These are phyloP conservation scores for Scheffersomyces spartinae DNA, from an alignment of 805 yeast species.

Conservation along the genomic window DNA sequence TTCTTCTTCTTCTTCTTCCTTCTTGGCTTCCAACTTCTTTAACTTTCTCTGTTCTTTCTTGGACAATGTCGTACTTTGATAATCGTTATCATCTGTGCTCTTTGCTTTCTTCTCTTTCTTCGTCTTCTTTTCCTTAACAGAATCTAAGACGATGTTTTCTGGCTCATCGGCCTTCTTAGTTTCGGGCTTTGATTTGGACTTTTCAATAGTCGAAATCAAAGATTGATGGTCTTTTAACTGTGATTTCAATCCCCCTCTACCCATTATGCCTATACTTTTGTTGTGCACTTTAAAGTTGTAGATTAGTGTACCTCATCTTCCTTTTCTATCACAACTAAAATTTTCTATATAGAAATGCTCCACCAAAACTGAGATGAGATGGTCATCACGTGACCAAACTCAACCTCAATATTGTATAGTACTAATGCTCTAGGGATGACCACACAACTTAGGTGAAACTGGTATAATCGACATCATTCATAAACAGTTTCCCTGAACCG, in stretches of 20 bases:
- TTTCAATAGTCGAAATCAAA: constrained; percentile 12
- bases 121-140: constrained; percentile 6
- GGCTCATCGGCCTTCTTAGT: constrained; percentile 1
- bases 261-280: no score
- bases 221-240: constrained; percentile 20
- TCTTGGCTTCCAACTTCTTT: constrained; percentile 33
- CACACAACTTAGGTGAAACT: no score
- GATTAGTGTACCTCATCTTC: no score
- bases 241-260: constrained; percentile 18
- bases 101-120: constrained; percentile 8
- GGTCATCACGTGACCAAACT: no score
- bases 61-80: constrained; percentile 41
- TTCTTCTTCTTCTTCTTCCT: constrained; percentile 18
- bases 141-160: constrained; percentile 6
- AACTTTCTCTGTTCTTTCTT: constrained; percentile 53
- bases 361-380: no score
- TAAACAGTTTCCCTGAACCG: constrained; percentile 48
- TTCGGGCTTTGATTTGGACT: constrained; percentile 15
- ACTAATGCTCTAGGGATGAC: no score
- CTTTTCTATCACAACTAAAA: no score
- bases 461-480: constrained; percentile 31
- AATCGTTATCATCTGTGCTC: constrained; percentile 19
- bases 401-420: no score
- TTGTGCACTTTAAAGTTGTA: no score
- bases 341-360: no score